Evolutionary conservation across 2,329 filamentous ascomycete genomes (phyloP).

Genomic region (Xylariales sp.): DNA sequence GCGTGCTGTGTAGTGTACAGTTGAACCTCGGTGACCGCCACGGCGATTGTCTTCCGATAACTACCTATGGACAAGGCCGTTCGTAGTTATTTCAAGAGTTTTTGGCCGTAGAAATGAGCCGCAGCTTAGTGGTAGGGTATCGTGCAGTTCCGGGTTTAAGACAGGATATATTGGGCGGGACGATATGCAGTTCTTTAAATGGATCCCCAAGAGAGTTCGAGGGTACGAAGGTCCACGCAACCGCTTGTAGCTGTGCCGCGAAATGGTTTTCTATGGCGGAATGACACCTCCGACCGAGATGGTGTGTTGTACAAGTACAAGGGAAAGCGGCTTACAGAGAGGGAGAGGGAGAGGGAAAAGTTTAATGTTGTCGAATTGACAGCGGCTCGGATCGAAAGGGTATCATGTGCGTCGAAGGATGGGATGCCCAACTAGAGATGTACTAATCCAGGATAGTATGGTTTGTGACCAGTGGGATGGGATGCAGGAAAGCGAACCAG

Average conservation of each 20-base stretch:
- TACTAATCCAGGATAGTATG: conserved; percentile 17
- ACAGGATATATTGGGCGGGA: no score
- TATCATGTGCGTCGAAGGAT: conserved; percentile 22
- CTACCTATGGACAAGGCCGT: not conserved
- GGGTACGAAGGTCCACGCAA: no score
- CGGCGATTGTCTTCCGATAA: conserved; percentile 7
- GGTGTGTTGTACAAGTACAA: not conserved
- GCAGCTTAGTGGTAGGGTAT: no score
- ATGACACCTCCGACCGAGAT: no score
- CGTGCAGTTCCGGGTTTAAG: no score
- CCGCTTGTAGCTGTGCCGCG: no score
- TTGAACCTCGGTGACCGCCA: conserved; percentile 12
- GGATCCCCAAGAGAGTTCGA: no score
- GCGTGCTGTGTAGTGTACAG: conserved; percentile 4
- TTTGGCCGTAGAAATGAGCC: not conserved
- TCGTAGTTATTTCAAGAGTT: not conserved
- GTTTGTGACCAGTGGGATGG: conserved; percentile 28
- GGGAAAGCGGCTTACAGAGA: no score
- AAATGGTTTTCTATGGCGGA: no score
- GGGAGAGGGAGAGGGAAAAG: no score
- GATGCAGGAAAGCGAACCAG: conserved; percentile 34
- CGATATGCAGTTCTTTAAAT: no score
- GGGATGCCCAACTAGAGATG: conserved; percentile 24
- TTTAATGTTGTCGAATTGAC: no score
- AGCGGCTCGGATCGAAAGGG: conserved; percentile 23